Base-by-base conservation (phyloP, 345 rosid species). In the Raphanus raphanistrum region DNA sequence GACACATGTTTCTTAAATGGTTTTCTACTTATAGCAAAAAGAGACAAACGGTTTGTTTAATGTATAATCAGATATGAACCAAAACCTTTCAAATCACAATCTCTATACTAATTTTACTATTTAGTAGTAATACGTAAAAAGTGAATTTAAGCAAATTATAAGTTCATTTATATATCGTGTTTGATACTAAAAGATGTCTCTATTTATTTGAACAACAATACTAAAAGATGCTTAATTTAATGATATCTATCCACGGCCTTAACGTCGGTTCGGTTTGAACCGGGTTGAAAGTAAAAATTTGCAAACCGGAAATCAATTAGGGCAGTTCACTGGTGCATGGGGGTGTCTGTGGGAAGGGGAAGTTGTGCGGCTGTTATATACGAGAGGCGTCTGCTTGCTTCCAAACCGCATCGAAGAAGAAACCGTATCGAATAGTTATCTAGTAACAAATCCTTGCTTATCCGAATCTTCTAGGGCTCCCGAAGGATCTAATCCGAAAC, bases 241-340 rank as follows among this genome's bases (percentile, higher is more conserved):
- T 38, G 45, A 10, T 0, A 50, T n/a, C 8, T 5, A 63, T 52
- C 6, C 2, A 21, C 21, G 21, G 21, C 21, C 21, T 21, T 21
- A 21, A 21, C 21, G 21, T 15, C 16, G 73, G 67, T 76, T 74
- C 43, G 82, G 52, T 27, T 52, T 4, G 41, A 43, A 12, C 3
- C 64, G 70, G 70, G 74, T 68, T 54, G 2, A 31, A 2, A 35
- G 5, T 35, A 0, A 67, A 73, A 27, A 1, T 3, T 3, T 0
- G 6, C 59, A 16, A 74, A 79, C 82, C 71, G 75, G 75, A 72
- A 79, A 76, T 76, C 83, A 84, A 85, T 86, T 84, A 85, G 88
- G 89, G 86, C 81, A 86, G 55, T 50, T 50, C 55, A 50, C 55
- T n/a, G 55, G 55, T 50, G 2, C 55, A 50, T 60, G 77, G 74